These are phyloP conservation scores for Citeromyces hawaiiensis DNA, from an alignment of 1,139 yeast genomes.

Conservation along the genomic window DNA sequence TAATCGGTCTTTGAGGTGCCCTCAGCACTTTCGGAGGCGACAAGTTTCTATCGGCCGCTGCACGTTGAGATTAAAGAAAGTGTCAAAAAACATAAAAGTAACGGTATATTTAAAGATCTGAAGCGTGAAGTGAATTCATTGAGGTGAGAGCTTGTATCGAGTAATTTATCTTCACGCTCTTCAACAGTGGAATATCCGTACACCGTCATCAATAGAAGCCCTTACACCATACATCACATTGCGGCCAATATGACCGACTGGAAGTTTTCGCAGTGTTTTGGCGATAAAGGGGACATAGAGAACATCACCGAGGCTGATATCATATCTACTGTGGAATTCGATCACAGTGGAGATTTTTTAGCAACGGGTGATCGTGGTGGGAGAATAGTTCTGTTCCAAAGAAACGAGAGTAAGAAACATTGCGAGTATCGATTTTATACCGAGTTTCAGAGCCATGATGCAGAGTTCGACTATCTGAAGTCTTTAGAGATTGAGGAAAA, in stretches of 20 bases:
- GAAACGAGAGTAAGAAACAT: constrained; percentile 66
- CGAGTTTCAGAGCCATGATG: constrained; percentile 97
- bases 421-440: constrained; percentile 95
- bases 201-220: not conserved
- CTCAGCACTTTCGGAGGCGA: too few relatives aligned
- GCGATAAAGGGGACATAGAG: constrained; percentile 95
- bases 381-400: constrained; percentile 87
- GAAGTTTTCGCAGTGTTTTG: constrained; percentile 88
- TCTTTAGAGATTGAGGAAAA: constrained; percentile 96
- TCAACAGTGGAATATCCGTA: not conserved
- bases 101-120: too few relatives aligned
- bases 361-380: constrained; percentile 99
- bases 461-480: constrained; percentile 94
- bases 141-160: too few relatives aligned
- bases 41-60: too few relatives aligned
- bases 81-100: too few relatives aligned
- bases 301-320: constrained; percentile 96
- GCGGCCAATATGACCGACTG: constrained; percentile 15
- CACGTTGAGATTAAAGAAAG: too few relatives aligned
- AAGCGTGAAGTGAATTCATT: too few relatives aligned
- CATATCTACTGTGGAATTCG: constrained; percentile 94
- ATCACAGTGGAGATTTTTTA: constrained; percentile 83
- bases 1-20: too few relatives aligned
- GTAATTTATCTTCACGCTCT: too few relatives aligned
- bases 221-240: not conserved